Percentiles rank a stretch among this genome's conserved stretches.
Conservation (phyloP, 768 basidiomycete genomes). For the Xerocomus spinulosus region DNA sequence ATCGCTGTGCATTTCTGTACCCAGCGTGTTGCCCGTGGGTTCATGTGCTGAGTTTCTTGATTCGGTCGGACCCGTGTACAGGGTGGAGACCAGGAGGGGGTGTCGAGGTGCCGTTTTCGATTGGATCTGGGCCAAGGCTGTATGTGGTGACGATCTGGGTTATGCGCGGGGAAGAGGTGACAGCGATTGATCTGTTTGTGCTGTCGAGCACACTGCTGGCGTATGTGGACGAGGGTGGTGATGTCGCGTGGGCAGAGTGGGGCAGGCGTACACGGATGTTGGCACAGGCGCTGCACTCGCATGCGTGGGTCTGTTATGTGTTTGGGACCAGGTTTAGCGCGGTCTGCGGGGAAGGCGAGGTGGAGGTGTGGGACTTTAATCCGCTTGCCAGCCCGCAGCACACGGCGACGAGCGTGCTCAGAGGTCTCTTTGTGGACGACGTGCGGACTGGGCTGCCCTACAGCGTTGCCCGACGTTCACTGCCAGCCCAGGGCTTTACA, state of each 20-base stretch:
- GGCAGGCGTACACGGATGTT: slow-evolving; percentile 45
- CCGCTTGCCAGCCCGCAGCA: too few relatives aligned
- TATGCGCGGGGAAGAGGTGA: slow-evolving; percentile 22
- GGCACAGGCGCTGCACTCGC: slow-evolving; percentile 32
- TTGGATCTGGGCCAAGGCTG: slow-evolving; percentile 38
- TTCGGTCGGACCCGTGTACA: slow-evolving; percentile 55
- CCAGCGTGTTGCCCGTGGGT: slow-evolving; percentile 33
- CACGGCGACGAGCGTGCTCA: slow-evolving; percentile 22
- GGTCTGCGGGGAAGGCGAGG: slow-evolving; percentile 9
- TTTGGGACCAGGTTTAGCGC: slow-evolving; percentile 45
- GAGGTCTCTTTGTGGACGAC: slow-evolving; percentile 36
- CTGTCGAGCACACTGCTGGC: slow-evolving; percentile 36
- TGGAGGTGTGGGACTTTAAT: slow-evolving; percentile 52
- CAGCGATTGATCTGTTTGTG: slow-evolving; percentile 40
- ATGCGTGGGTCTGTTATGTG: slow-evolving; percentile 58
- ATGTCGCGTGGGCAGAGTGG: slow-evolving; percentile 49
- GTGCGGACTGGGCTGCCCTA: slow-evolving; percentile 47
- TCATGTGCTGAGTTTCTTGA: slow-evolving; percentile 32
- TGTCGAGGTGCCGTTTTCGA: slow-evolving; percentile 43
- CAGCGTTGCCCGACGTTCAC: slow-evolving; percentile 30
- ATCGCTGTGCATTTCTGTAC: slow-evolving; percentile 38
- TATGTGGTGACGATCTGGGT: slow-evolving; percentile 46
- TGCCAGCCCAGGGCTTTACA: slow-evolving; percentile 23
- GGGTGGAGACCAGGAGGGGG: slow-evolving; percentile 36
- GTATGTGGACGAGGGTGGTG: slow-evolving; percentile 13